Base-by-base conservation (phyloP, 441 rosid genomes). In the Capsella rubella region DNA sequence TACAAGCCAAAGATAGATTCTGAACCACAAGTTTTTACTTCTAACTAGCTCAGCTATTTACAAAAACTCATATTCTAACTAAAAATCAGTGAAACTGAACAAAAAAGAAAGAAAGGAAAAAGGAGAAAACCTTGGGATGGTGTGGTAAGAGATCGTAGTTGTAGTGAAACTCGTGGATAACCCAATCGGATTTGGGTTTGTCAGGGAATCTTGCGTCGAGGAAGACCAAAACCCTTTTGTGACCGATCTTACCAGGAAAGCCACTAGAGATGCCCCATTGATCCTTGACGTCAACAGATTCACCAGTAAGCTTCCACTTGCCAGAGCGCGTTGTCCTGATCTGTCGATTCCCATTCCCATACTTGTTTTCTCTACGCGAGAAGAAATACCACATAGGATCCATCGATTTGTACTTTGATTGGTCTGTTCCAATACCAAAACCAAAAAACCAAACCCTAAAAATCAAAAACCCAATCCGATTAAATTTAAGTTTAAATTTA, bases 221-320 rank as follows among this genome's bases (percentile, higher is more conserved):
- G 59, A 81, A 89, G 39, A 78, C 87, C 74, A 91, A 65, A 16
- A 77, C 82, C 81, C 76, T 88, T 75, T 84, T 89, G 0, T 27
- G 13, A 13, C 87, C 97, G 64, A 84, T 80, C 14, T 28, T 18
- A 18, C 50, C 61, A 11, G 3, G n/a, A 45, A 1, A 0, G 15
- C 53, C 79, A 46, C 37, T 12, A 39, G 39, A 49, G 4, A 0
- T 3, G 8, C 79, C 70, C 71, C 71, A 63, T 2, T 42, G 66
- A 47, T 76, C 75, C 21, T 8, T 66, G 60, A 89, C 70, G 0
- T 1, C 18, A 0, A 79, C 81, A 59, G 75, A 67, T 0, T 47
- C 47, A 31, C 95, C 88, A 0, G 92, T 87, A 18, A 76, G 66
- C 65, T 84, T 90, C 95, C 95, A 90, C 12, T 4, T 77, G 3